A percentile compares a stretch with the other conserved stretches of the same genome.
Evolutionary conservation across 2,329 filamentous ascomycete genomes (phyloP).

Genomic region (Westerdykella ornata): DNA sequence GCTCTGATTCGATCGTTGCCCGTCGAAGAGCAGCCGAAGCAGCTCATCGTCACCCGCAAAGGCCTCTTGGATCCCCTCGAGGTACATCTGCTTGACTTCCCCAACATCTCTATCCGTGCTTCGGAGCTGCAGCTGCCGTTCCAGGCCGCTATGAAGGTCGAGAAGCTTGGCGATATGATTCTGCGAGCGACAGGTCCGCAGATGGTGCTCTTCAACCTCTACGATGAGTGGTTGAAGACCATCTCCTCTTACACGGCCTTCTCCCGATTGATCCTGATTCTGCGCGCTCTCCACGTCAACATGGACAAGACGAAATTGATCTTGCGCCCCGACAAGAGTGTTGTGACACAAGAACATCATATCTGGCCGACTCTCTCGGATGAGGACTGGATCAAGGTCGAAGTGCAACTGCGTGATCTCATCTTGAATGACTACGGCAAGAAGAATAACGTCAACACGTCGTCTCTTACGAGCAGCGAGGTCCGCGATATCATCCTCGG

Average conservation of each 20-base stretch:
- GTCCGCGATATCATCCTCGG: constrained; percentile 96
- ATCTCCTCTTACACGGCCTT: constrained; percentile 99
- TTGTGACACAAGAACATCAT: constrained; percentile 97
- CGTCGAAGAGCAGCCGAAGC: constrained; percentile 97
- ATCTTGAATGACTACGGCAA: constrained; percentile 98
- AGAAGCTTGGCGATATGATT: constrained; percentile 99
- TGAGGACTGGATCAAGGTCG: constrained; percentile 99
- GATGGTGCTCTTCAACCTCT: constrained; percentile 98
- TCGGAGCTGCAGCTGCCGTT: constrained; percentile 96
- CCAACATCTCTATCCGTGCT: constrained; percentile 96
- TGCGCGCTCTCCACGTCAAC: constrained; percentile 93
- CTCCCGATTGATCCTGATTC: constrained; percentile 85
- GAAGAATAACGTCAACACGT: constrained; percentile 99
- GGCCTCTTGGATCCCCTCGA: constrained; percentile 94
- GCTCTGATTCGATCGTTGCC: constrained; percentile 91
- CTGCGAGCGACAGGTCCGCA: constrained; percentile 96
- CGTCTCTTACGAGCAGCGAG: constrained; percentile 91
- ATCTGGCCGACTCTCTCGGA: constrained; percentile 95
- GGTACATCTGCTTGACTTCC: constrained; percentile 95
- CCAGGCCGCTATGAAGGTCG: constrained; percentile 99
- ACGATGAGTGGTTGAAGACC: constrained; percentile 97
- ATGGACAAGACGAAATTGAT: constrained; percentile 97
- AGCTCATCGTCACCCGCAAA: constrained; percentile 96
- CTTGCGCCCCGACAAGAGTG: constrained; percentile 89
- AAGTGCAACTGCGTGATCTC: constrained; percentile 87